These are phyloP conservation scores for Aspergillus costaricaensis DNA, from an alignment of 2,329 filamentous ascomycete species.

Conservation along the genomic window DNA sequence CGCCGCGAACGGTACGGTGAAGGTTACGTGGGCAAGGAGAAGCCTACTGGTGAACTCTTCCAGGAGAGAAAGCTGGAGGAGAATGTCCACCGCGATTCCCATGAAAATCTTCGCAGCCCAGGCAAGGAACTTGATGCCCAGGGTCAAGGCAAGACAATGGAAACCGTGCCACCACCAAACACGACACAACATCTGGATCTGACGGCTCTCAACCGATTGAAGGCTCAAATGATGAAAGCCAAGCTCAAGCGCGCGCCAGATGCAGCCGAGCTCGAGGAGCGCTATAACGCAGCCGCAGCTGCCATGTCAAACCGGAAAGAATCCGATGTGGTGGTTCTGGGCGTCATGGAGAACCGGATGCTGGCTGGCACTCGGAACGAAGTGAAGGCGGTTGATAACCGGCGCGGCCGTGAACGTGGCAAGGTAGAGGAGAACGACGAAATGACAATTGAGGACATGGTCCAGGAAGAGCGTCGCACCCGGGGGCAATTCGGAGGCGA, in stretches of 20 bases:
- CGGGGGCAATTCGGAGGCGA: conserved; percentile 76
- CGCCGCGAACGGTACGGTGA: conserved; percentile 78
- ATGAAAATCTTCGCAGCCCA: conserved; percentile 33
- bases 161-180: conserved; percentile 54
- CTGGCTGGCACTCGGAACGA: conserved; percentile 75
- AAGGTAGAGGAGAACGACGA: conserved; percentile 88
- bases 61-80: conserved; percentile 70
- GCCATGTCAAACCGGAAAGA: conserved; percentile 60
- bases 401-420: conserved; percentile 80
- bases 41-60: conserved; percentile 83
- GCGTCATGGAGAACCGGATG: conserved; percentile 86
- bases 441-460: conserved; percentile 96
- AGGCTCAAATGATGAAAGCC: conserved; percentile 94
- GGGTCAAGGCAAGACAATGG: conserved; percentile 60
- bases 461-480: conserved; percentile 87
- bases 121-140: conserved; percentile 39
- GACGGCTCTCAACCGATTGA: conserved; percentile 81
- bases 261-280: conserved; percentile 72
- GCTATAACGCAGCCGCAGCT: conserved; percentile 77
- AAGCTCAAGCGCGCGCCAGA: conserved; percentile 79
- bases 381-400: conserved; percentile 75
- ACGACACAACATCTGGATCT: conserved; percentile 65
- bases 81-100: conserved; percentile 47
- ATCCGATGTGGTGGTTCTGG: conserved; percentile 74
- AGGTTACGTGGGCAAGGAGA: conserved; percentile 81